Percentiles rank a stretch among this genome's conserved stretches.
These are phyloP conservation scores for Plasmodium knowlesi DNA, from an alignment of 169 alveolate species.

Conservation along the genomic window DNA sequence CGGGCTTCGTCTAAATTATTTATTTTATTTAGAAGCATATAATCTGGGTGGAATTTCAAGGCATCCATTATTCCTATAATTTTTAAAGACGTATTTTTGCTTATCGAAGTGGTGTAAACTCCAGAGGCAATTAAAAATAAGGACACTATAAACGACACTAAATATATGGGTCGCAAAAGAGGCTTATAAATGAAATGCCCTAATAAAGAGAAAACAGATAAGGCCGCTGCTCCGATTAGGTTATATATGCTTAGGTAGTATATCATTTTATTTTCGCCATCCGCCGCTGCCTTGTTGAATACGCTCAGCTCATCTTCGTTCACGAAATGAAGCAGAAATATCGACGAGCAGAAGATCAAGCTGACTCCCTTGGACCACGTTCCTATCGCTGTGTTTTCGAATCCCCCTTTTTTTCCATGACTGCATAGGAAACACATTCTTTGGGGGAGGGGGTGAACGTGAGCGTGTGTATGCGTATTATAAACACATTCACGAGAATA, in stretches of 20 bases:
- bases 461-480: neutral
- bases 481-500: neutral
- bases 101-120: constrained; percentile 68
- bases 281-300: constrained; percentile 6
- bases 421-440: constrained; percentile 69
- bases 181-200: constrained; percentile 70
- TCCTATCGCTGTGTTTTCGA: constrained; percentile 75
- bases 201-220: constrained; percentile 46
- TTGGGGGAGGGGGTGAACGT: neutral
- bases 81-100: constrained; percentile 71
- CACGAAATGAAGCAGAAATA: constrained; percentile 64
- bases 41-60: constrained; percentile 70
- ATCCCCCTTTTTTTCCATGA: constrained; percentile 70
- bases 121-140: constrained; percentile 74
- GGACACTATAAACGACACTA: constrained; percentile 66
- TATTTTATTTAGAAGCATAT: constrained; percentile 69
- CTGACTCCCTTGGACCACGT: constrained; percentile 75
- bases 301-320: constrained; percentile 43
- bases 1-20: neutral
- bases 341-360: constrained; percentile 53
- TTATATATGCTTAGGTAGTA: constrained; percentile 66
- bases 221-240: constrained; percentile 51
- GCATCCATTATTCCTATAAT: constrained; percentile 76
- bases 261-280: constrained; percentile 47
- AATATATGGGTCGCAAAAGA: constrained; percentile 67